Conservation (phyloP, 495 filamentous ascomycete genomes). For the Neurospora sp. region DNA sequence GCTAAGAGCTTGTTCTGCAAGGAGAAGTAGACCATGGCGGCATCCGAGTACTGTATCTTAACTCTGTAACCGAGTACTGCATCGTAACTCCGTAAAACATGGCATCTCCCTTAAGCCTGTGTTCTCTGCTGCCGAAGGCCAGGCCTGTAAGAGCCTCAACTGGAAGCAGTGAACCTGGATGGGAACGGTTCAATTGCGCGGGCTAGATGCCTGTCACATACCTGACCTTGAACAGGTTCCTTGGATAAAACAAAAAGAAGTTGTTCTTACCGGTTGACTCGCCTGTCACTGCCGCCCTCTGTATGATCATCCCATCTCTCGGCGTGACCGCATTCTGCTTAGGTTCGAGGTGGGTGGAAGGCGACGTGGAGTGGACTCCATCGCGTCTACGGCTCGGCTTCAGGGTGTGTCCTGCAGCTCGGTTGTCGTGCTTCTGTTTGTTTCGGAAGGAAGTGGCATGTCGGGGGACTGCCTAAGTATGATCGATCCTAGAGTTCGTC, state of each 20-base stretch:
- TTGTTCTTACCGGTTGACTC: not conserved
- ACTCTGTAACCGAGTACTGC: no score
- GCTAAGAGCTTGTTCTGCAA: not conserved
- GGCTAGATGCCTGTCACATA: not conserved
- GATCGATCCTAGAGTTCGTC: not conserved
- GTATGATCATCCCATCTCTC: not conserved
- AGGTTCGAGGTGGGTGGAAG: not conserved
- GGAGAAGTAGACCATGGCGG: not conserved
- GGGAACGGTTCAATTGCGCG: not conserved
- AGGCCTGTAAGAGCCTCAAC: not conserved
- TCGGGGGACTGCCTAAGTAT: not conserved
- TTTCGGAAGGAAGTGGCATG: not conserved
- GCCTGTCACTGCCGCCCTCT: not conserved
- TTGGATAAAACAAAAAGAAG: not conserved
- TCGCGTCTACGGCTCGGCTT: not conserved
- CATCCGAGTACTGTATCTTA: no score
- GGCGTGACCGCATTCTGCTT: not conserved
- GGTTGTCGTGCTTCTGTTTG: not conserved
- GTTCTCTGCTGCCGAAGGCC: not conserved
- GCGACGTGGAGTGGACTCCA: not conserved
- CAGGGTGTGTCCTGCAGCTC: not conserved
- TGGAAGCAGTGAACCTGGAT: not conserved
- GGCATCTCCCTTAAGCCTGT: not conserved
- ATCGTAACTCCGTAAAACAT: not conserved
- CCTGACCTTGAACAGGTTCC: not conserved